A percentile compares a stretch with the other conserved stretches of the same genome.
Conservation (phyloP, 2,329 filamentous ascomycete genomes). For the Fusarium heterosporum region DNA sequence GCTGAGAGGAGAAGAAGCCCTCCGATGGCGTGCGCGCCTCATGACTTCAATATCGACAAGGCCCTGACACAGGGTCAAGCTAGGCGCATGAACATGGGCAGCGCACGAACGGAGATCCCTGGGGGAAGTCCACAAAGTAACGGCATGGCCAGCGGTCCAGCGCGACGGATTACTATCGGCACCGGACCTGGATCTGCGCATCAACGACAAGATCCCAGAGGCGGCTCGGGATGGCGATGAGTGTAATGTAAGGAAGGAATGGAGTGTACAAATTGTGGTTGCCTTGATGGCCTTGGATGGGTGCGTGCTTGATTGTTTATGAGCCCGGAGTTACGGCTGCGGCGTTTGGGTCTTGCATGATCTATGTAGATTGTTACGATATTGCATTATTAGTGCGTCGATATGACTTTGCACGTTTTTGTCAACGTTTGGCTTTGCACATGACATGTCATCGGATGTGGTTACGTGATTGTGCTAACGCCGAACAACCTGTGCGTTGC, state of each 20-base stretch:
- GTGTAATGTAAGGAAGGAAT: background rate
- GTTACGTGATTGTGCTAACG: background rate
- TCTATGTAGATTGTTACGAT: constrained; percentile 38
- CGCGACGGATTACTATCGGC: constrained; percentile 55
- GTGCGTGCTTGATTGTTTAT: constrained; percentile 40
- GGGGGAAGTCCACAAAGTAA: constrained; percentile 44
- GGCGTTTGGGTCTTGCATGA: constrained; percentile 35
- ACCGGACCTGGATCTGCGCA: constrained; percentile 47
- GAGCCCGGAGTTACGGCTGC: constrained; percentile 43
- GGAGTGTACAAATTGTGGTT: constrained; percentile 22
- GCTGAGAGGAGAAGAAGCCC: constrained; percentile 64
- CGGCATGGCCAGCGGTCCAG: constrained; percentile 39
- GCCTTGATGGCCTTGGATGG: constrained; percentile 40
- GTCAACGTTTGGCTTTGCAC: background rate
- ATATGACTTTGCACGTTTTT: constrained; percentile 5
- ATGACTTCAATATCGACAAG: constrained; percentile 54
- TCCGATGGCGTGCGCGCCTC: constrained; percentile 65
- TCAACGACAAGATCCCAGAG: constrained; percentile 49
- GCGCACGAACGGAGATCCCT: constrained; percentile 50
- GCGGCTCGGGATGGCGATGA: constrained; percentile 50
- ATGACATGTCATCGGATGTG: background rate
- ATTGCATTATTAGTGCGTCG: constrained; percentile 33
- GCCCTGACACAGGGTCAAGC: constrained; percentile 67
- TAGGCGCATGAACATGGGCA: constrained; percentile 67
- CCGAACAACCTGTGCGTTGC: background rate